phyloP scores from a whole-genome alignment of 305 asterid genomes.

The Plantago coronopus region DNA sequence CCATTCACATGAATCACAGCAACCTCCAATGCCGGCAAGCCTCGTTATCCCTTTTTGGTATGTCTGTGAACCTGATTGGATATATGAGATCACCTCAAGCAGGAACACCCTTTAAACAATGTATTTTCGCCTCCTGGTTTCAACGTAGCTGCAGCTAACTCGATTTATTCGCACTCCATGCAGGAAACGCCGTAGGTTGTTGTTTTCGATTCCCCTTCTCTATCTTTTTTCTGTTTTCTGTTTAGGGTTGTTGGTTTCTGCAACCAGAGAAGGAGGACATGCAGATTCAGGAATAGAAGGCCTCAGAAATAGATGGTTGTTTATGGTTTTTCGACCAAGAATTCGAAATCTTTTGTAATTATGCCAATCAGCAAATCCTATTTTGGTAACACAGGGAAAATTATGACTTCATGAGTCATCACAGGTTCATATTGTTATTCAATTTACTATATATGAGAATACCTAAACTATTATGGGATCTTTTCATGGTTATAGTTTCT shows the following conservation, averaged over 20 bases:
- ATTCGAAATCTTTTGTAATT: background rate
- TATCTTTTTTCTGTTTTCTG: constrained; percentile 1
- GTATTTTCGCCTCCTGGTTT: background rate
- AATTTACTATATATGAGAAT: background rate
- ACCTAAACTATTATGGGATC: background rate
- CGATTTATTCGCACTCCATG: background rate
- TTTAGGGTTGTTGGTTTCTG: constrained; percentile 5
- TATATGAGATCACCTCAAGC: background rate
- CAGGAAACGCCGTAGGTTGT: background rate
- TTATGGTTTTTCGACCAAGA: background rate
- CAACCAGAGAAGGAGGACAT: constrained; percentile 12
- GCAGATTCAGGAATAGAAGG: constrained; percentile 14
- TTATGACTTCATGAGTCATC: background rate
- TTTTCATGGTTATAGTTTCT: background rate
- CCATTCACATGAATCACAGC: constrained; percentile 13
- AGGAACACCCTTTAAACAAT: background rate
- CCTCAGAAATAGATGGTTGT: constrained; percentile 9
- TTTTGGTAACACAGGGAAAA: background rate
- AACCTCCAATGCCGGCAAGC: constrained; percentile 2
- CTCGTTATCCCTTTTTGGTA: background rate
- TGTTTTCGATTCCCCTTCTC: background rate
- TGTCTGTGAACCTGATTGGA: background rate
- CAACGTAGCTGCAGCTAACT: constrained; percentile 1
- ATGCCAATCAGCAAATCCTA: background rate
- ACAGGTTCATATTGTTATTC: constrained; percentile 1